phyloP scores from a whole-genome alignment of 176 grass and related monocot genomes.

The Cocos nucifera region DNA sequence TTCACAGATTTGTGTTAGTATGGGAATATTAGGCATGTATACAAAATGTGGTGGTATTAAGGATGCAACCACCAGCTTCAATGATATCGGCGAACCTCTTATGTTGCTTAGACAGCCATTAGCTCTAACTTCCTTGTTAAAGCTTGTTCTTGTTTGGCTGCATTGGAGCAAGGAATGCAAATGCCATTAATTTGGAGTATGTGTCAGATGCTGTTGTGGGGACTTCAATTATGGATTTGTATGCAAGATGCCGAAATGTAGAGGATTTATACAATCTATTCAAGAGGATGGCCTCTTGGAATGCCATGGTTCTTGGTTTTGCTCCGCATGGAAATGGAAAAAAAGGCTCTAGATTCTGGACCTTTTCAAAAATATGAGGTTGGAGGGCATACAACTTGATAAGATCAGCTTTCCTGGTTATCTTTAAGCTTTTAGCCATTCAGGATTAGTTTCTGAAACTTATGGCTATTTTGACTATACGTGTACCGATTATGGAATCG shows the following conservation, averaged over 20 bases:
- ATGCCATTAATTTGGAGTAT: slow-evolving; percentile 18
- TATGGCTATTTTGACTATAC: slow-evolving; percentile 13
- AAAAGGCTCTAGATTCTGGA: slow-evolving; percentile 3
- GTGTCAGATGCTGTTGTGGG: slow-evolving; percentile 17
- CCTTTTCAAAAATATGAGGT: slow-evolving; percentile 19
- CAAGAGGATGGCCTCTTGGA: not conserved
- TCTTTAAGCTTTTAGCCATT: slow-evolving; percentile 23
- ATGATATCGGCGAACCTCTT: slow-evolving; percentile 9
- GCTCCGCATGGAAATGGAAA: slow-evolving; percentile 3
- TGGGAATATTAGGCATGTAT: slow-evolving; percentile 18
- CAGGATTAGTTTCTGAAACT: slow-evolving; percentile 12
- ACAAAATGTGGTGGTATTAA: slow-evolving; percentile 9
- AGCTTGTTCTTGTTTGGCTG: slow-evolving; percentile 21
- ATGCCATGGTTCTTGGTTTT: slow-evolving; percentile 11
- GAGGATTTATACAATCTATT: slow-evolving; percentile 19
- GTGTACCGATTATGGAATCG: slow-evolving; percentile 6
- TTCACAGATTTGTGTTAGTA: slow-evolving; percentile 20
- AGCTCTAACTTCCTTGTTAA: slow-evolving; percentile 22
- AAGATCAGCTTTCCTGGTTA: slow-evolving; percentile 15
- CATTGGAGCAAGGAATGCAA: slow-evolving; percentile 17
- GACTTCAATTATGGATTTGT: slow-evolving; percentile 22
- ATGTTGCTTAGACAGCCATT: slow-evolving; percentile 22
- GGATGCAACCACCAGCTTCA: slow-evolving; percentile 6
- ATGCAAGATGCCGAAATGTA: slow-evolving; percentile 28
- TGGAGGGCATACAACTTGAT: slow-evolving; percentile 4